A percentile compares a stretch with the other conserved stretches of the same genome.
Conservation (phyloP, 2,329 filamentous ascomycete genomes). For the Neopestalotiopsis rosae region DNA sequence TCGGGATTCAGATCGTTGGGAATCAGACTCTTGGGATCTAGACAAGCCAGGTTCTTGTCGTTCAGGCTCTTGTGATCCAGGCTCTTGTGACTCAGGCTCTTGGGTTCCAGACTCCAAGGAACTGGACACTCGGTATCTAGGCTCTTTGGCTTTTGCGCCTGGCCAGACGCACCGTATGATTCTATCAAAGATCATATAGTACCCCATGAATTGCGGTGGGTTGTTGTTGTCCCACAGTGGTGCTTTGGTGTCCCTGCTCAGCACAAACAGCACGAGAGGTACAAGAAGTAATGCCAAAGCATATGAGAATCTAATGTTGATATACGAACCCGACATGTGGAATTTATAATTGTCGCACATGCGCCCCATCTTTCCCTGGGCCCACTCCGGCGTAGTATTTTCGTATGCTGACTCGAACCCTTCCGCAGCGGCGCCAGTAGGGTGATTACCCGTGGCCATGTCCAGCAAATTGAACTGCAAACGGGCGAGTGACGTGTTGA, state of each 20-base stretch:
- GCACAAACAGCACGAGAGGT: background rate
- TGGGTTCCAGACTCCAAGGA: no score
- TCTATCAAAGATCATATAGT: no score
- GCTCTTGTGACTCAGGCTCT: no score
- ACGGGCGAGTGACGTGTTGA: slow-evolving; percentile 12
- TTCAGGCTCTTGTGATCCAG: background rate
- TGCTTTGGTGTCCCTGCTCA: background rate
- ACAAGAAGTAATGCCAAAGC: background rate
- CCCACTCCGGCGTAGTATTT: background rate
- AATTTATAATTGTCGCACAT: slow-evolving; percentile 6
- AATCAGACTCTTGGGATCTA: no score
- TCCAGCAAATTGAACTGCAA: slow-evolving; percentile 11
- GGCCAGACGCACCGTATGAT: no score
- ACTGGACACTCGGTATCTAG: no score
- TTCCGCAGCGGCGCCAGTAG: background rate
- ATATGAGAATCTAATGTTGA: background rate
- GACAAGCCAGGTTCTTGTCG: no score
- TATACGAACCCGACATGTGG: background rate
- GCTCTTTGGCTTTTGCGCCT: no score
- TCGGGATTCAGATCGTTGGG: no score
- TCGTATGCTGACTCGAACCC: background rate
- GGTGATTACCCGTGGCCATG: background rate
- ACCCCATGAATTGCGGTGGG: no score
- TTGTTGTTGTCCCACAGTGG: background rate
- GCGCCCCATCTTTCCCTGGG: background rate